These are phyloP conservation scores for Rhodotorula sp. DNA, from an alignment of 1,284 basidiomycete species.

Conservation along the genomic window DNA sequence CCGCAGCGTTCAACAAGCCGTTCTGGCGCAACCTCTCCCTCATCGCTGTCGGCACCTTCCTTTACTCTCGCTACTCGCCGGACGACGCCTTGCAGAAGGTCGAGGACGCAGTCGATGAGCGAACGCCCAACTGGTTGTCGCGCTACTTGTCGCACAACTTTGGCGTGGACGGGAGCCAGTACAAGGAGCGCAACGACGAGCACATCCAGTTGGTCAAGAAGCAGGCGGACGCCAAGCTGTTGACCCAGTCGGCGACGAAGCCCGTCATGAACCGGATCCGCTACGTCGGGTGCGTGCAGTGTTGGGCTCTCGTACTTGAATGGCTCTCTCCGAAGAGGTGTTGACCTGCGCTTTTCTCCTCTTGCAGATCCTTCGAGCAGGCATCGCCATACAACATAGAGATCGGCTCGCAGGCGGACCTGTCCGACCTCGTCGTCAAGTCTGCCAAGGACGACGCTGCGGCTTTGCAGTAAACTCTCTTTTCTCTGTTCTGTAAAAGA, in stretches of 20 bases:
- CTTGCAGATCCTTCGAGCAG: constrained; percentile 50
- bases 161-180: constrained; percentile 43
- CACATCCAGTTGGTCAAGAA: constrained; percentile 51
- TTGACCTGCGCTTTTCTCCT: background rate
- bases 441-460: constrained; percentile 43
- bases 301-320: too few species aligned
- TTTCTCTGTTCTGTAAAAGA: background rate
- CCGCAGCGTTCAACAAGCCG: constrained; percentile 40
- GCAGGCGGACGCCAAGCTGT: constrained; percentile 50
- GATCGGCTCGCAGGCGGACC: constrained; percentile 52
- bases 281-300: constrained; percentile 51
- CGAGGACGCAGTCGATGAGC: constrained; percentile 13
- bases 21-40: constrained; percentile 41
- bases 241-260: constrained; percentile 54
- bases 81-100: constrained; percentile 26
- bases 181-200: constrained; percentile 47
- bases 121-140: constrained; percentile 48
- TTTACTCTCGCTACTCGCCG: constrained; percentile 45
- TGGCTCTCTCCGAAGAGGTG: too few species aligned
- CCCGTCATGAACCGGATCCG: constrained; percentile 48
- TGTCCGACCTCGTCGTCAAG: constrained; percentile 51
- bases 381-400: constrained; percentile 47
- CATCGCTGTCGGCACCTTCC: constrained; percentile 36
- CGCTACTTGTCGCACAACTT: constrained; percentile 48
- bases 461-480: background rate